Conservation (phyloP, 768 basidiomycete genomes). For the Leccinellum luteum region DNA sequence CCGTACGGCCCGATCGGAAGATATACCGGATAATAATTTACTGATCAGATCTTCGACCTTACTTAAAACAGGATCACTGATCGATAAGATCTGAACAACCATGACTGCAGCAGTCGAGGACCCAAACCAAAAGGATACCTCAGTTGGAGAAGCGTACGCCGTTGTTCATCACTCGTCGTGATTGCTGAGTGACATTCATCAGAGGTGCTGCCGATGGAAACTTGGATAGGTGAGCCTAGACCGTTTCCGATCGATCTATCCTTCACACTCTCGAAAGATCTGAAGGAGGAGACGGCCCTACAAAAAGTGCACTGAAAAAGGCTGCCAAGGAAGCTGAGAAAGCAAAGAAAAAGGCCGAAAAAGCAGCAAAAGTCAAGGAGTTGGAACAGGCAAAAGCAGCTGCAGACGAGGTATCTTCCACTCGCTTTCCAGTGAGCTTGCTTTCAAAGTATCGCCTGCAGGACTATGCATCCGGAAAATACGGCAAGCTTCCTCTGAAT, state of each 20-base stretch:
- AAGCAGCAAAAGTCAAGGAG: slow-evolving; percentile 75
- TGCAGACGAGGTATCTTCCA: slow-evolving; percentile 45
- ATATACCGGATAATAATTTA: not conserved
- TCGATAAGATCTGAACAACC: slow-evolving; percentile 24
- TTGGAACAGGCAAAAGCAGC: slow-evolving; percentile 70
- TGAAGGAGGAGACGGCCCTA: slow-evolving; percentile 48
- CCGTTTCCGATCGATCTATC: not conserved
- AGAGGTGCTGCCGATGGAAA: slow-evolving; percentile 12
- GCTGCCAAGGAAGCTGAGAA: slow-evolving; percentile 89
- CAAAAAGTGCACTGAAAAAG: slow-evolving; percentile 90
- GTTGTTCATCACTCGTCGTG: not conserved
- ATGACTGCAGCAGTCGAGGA: slow-evolving; percentile 15
- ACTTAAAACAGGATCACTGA: slow-evolving; percentile 11
- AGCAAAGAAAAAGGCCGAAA: slow-evolving; percentile 83
- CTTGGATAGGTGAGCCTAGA: slow-evolving; percentile 10
- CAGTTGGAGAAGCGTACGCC: slow-evolving; percentile 7
- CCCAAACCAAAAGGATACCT: not conserved
- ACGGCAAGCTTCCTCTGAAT: slow-evolving; percentile 86
- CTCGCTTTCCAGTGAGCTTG: slow-evolving; percentile 33
- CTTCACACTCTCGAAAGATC: slow-evolving; percentile 13
- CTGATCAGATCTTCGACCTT: slow-evolving; percentile 19
- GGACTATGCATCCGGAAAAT: slow-evolving; percentile 78
- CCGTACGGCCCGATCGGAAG: too few relatives aligned
- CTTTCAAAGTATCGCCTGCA: slow-evolving; percentile 29
- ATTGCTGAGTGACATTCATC: not conserved